A percentile compares a stretch with the other conserved stretches of the same genome.
Evolutionary conservation across 805 yeast species (phyloP).

Genomic region (Teunomyces stri): DNA sequence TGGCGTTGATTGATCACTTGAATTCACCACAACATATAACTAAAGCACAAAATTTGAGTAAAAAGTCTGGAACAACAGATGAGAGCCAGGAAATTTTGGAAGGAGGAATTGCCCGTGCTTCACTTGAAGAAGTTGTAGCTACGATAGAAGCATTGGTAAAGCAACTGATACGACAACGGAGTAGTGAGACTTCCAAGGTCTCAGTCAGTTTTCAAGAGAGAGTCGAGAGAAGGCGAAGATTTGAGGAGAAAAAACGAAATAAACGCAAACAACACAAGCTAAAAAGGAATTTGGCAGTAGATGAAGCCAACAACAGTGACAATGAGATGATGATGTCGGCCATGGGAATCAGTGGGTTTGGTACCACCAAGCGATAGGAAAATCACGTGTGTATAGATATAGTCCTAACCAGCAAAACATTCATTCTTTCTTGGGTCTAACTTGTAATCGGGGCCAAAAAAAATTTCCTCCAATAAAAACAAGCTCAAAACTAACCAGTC

Average conservation of each 20-base stretch:
- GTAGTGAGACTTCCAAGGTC: slow-evolving; percentile 8
- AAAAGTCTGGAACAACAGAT: not conserved
- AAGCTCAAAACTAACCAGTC: slow-evolving; percentile 16
- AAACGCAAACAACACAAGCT: slow-evolving; percentile 25
- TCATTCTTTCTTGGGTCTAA: slow-evolving; percentile 3
- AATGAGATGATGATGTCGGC: slow-evolving; percentile 30
- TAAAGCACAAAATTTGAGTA: slow-evolving; percentile 27
- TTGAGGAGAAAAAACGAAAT: slow-evolving; percentile 32
- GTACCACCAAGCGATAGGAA: slow-evolving; percentile 37
- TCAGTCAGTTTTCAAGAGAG: slow-evolving; percentile 37
- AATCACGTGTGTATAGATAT: not conserved
- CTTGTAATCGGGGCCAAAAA: slow-evolving; percentile 6
- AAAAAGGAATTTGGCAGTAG: slow-evolving; percentile 13
- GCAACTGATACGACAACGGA: slow-evolving; percentile 17
- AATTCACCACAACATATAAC: slow-evolving; percentile 67
- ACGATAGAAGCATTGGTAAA: slow-evolving; percentile 30
- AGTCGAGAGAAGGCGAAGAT: slow-evolving; percentile 35
- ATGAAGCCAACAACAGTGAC: slow-evolving; percentile 12
- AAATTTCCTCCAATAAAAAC: slow-evolving; percentile 21
- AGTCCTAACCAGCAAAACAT: not conserved
- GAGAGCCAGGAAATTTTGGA: slow-evolving; percentile 20
- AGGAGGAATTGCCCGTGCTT: slow-evolving; percentile 36
- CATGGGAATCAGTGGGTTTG: slow-evolving; percentile 66
- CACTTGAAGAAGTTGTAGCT: slow-evolving; percentile 29
- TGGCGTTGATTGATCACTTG: slow-evolving; percentile 79